Base-by-base conservation (phyloP, 2,329 filamentous ascomycete species). In the Botryotinia narcissicola region DNA sequence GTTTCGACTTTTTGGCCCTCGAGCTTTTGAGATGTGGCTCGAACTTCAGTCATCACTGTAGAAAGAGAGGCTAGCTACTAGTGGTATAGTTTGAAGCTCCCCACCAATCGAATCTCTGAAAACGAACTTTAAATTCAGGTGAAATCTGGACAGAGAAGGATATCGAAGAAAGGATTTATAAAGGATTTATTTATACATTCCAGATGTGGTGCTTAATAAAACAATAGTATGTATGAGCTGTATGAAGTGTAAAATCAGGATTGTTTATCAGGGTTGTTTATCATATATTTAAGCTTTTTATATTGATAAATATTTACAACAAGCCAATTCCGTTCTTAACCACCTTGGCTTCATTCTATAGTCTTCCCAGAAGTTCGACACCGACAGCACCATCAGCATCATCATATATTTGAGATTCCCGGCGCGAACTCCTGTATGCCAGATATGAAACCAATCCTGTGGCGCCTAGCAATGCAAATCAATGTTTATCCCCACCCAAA, bases 21-120 rank as follows among this genome's bases (percentile, higher is more conserved):
- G 20, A 37, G 70, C 62, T 72, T 68, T 68, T 68, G 71, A 72
- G 63, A 72, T 72, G 71, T 72, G 71, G 71, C 71, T 68, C 71
- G 37, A 72, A 72, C 63, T 68, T 37, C 25, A 20, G 35, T 54
- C 29, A 60, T 68, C 40, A 35, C 10, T 16, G 6, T 9, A 29
- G 51, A 46, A 72, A 51, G 25, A 40, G 3, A 60, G 4, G 40
- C 63, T 72, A 72, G 51, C 71, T 59, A 29, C 29, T 69, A 68
- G 0, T 25, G 40, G 62, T 61, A 72, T 68, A 44, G 71, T 48
- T 35, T 8, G 60, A 40, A 35, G 14, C 14, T 6, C 25, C 16
- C 46, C 48, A 57, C 71, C 71, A 72, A 72, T 72, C 25, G 35
- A 46, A 51, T 35, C 37, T 14, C 29, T 37, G 8, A 29, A 68